Base-by-base conservation (phyloP, 2,329 filamentous ascomycete genomes). In the Ambrosiella cleistominuta region DNA sequence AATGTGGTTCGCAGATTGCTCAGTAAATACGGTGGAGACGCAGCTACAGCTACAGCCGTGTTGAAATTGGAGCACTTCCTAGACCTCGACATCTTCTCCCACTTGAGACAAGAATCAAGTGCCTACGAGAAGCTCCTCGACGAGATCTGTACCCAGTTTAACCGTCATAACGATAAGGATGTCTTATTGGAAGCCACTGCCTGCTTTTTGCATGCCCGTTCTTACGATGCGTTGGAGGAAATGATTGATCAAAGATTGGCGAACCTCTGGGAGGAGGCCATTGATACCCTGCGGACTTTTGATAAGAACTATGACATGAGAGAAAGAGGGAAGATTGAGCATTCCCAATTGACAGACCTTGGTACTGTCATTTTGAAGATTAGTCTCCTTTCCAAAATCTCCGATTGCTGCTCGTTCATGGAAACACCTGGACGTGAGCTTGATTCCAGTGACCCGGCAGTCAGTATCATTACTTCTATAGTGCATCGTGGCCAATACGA, bases 131-230 rank as follows among this genome's bases (percentile, higher is more conserved):
- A 84, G 19, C 73, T 97, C 37, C 74, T 98, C 1, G 89, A 95
- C 64, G 90, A 96, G 65, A 88, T 97, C 64, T 89, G 87, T 68
- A 88, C 88, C 60, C 93, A 98, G 65, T 97, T 98, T 71, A 82
- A 86, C 64, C 82, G 88, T n/a, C 93, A 98, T 66, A 86, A 87
- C 49, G 88, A 95, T 65, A 85, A 87, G 64, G 80, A 80, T 58
- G 90, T 97, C 15, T 75, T 98, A 51, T 81, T 82, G 9, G 90
- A 96, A 68, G 91, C 89, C 12, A 85, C 86, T 36, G 77, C 82
- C 19, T 87, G 90, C 4, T 79, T 98, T 42, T 72, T 95, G 38
- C 88, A 94, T 66, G 89, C 91, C 7, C 83, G 87, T 63, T 83
- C 83, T 61, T 91, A 88, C 62, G 88, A 93, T 61, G 91, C 95